phyloP scores from a whole-genome alignment of 345 rosid genomes.

The Aquilaria sinensis region DNA sequence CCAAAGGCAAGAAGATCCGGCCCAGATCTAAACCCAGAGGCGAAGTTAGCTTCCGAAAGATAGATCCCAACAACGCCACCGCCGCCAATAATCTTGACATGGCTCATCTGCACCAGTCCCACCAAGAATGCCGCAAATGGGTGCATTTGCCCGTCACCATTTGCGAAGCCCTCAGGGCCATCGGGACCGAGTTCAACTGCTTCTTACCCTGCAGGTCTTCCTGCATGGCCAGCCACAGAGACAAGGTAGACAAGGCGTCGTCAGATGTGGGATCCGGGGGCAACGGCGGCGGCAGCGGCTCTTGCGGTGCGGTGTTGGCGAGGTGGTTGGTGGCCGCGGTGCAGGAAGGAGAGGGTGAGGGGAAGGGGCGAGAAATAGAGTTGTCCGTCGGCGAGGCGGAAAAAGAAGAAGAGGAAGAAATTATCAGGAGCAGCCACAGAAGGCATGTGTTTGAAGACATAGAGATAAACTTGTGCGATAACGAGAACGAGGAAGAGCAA shows the following conservation, averaged over 20 bases:
- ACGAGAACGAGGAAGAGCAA: constrained; percentile 40
- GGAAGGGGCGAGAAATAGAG: constrained; percentile 63
- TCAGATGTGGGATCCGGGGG: constrained; percentile 4
- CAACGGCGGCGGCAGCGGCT: constrained; percentile 23
- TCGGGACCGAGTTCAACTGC: constrained; percentile 85
- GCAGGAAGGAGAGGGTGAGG: constrained; percentile 52
- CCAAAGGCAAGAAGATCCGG: constrained; percentile 74
- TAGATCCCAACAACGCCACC: constrained; percentile 19
- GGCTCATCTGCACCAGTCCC: constrained; percentile 20
- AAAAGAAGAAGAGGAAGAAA: constrained; percentile 20
- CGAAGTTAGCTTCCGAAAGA: constrained; percentile 61
- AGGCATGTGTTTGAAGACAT: constrained; percentile 72
- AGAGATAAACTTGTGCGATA: constrained; percentile 36
- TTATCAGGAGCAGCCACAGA: constrained; percentile 48
- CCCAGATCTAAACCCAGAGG: constrained; percentile 57
- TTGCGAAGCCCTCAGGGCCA: constrained; percentile 74
- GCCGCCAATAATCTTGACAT: constrained; percentile 11
- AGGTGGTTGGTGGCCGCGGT: constrained; percentile 81
- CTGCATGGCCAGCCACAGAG: constrained; percentile 36
- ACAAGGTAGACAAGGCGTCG: constrained; percentile 24
- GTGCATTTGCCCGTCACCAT: constrained; percentile 78
- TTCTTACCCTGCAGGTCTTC: constrained; percentile 81
- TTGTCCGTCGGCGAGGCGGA: constrained; percentile 48
- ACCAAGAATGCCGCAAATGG: constrained; percentile 57
- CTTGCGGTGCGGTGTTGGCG: constrained; percentile 72